A percentile compares a stretch with the other conserved stretches of the same genome.
Evolutionary conservation across 2,329 filamentous ascomycete species (phyloP).

Genomic region (Eutypella sp.): DNA sequence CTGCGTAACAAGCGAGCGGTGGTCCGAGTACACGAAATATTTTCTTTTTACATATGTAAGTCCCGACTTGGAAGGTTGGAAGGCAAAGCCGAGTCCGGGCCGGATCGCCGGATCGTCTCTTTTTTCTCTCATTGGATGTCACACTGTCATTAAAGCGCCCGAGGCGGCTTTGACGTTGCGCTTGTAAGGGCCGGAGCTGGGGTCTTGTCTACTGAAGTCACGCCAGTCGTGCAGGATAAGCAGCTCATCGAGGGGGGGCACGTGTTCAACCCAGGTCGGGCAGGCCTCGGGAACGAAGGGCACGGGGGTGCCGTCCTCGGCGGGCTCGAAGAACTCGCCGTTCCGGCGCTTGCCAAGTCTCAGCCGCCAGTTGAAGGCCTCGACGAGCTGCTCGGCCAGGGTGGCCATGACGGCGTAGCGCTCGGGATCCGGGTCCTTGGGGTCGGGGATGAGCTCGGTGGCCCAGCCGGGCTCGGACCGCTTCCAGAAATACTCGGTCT

Average conservation of each 20-base stretch:
- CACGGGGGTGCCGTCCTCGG: conserved; percentile 4
- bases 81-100: too few relatives aligned
- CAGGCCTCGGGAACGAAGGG: conserved; percentile 3
- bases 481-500: conserved; percentile 24
- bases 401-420: conserved; percentile 20
- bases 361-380: conserved; percentile 21
- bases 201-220: background rate
- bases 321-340: conserved; percentile 4
- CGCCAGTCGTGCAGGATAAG: conserved; percentile 4
- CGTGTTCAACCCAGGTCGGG: conserved; percentile 4
- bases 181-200: background rate
- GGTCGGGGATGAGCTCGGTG: conserved; percentile 13
- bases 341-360: conserved; percentile 14
- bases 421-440: conserved; percentile 18
- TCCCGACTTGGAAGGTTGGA: too few relatives aligned
- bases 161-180: conserved; percentile 1
- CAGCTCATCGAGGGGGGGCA: conserved; percentile 4
- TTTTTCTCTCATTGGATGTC: background rate
- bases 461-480: conserved; percentile 15
- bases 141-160: conserved; percentile 1
- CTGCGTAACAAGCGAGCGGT: background rate
- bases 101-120: background rate
- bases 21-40: background rate
- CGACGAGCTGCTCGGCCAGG: conserved; percentile 15
- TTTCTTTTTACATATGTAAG: too few relatives aligned